A percentile compares a stretch with the other conserved stretches of the same genome.
These are phyloP conservation scores for Spencermartinsiella ligniputridi DNA, from an alignment of 1,139 yeast genomes.

Conservation along the genomic window DNA sequence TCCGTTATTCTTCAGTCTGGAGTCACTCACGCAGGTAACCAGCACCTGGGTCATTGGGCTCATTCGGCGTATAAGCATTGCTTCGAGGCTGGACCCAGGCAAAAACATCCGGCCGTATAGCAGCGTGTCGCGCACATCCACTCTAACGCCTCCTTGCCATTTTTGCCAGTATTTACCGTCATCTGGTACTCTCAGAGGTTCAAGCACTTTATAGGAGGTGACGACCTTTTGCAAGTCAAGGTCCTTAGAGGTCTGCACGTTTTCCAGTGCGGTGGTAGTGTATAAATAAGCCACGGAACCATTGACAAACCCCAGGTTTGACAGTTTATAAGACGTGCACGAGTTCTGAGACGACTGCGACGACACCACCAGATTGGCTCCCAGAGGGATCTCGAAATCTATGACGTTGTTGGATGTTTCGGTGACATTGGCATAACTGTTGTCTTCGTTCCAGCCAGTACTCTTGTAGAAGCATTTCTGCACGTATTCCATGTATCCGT, in stretches of 20 bases:
- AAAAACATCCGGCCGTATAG: conserved; percentile 83
- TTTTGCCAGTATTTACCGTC: conserved; percentile 26
- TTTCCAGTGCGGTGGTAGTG: conserved; percentile 54
- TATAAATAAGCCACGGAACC: conserved; percentile 85
- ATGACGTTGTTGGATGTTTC: conserved; percentile 67
- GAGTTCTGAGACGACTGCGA: conserved; percentile 68
- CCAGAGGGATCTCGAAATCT: conserved; percentile 71
- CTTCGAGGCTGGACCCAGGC: conserved; percentile 85
- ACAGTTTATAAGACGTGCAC: conserved; percentile 70
- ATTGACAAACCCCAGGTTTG: conserved; percentile 62
- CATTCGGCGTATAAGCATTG: conserved; percentile 71
- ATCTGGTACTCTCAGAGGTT: conserved; percentile 37
- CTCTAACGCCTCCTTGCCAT: conserved; percentile 33
- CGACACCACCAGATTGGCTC: conserved; percentile 62
- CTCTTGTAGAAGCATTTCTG: conserved; percentile 63
- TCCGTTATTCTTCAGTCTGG: conserved; percentile 53
- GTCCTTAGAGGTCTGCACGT: conserved; percentile 49
- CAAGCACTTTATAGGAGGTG: conserved; percentile 68
- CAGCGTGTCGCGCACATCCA: conserved; percentile 36
- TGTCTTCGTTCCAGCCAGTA: conserved; percentile 75
- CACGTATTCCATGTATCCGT: conserved; percentile 80
- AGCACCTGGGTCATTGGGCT: conserved; percentile 58
- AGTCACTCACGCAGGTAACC: conserved; percentile 71
- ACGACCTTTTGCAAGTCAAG: conserved; percentile 66
- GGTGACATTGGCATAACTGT: conserved; percentile 66